Base-by-base conservation (phyloP, 2,329 filamentous ascomycete species). In the Plenodomus tracheiphilus region DNA sequence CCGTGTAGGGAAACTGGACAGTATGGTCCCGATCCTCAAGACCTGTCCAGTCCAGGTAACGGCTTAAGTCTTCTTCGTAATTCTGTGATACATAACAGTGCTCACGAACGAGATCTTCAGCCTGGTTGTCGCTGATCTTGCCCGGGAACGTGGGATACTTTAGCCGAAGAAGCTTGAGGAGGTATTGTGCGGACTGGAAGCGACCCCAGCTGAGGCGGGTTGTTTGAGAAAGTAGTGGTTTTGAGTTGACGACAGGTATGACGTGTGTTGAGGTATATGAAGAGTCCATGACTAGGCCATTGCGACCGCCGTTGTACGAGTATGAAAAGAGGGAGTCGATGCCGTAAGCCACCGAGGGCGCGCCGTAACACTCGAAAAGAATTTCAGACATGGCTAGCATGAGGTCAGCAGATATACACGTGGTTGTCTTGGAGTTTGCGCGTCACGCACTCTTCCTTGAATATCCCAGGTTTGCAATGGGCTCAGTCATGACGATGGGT, bases 301-400 rank as follows among this genome's bases (percentile, higher is more conserved):
- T 93, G 42, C 81, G 85, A 54, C 94, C 94, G 53, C 88, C 85
- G 70, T 99, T 99, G 76, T 96, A 89, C 53, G 87, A 82, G 77
- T 96, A 99, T 17, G 93, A 95, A 76, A 99, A 99, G 25, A 99
- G 83, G 10, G 92, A 95, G 73, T 99, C 94, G 75, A 99, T 92
- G 43, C 94, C 94, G 74, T 94, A 97, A 16, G 92, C 89, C 20
- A 97, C 81, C 1, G 90, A 93, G 0, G 94, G 93, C 10, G 89
- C 92, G 51, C 85, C 84, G 72, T 99, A 99, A 74, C 91, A 95
- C 74, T 99, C 94, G 71, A 97, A 99, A 10, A 99, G 79, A 46
- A 97, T 93, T 69, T 99, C 94, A 37, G 89, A 96, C 93, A 97
- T 97, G 61, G 89, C 91, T 96, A 58, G 28, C 28, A 11, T 8